Evolutionary conservation across 2,329 filamentous ascomycete genomes (phyloP), one percentile per base, ranked within the genome.

Genomic region (Aspergillus transmontanensis): DNA sequence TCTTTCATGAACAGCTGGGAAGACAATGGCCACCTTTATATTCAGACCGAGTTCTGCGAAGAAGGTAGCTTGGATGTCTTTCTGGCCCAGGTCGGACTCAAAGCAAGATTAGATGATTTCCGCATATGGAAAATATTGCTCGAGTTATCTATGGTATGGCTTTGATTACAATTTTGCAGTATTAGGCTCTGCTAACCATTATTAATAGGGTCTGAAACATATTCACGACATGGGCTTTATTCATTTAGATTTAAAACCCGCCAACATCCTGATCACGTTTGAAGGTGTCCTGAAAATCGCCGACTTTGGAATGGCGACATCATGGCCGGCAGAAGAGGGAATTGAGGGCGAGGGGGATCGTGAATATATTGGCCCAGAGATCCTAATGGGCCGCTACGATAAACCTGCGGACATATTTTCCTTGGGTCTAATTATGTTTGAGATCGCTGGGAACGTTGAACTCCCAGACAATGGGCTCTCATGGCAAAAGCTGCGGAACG

Each of bases 91-190:
- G 88, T 93, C 64, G 95, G 95, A 28, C 85, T 90, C 65, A 93
- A 91, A 75, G 94, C 93, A 54, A 87, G 94, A 70, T 81, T 99
- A 68, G 95, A 99, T 78, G 95, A 98, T 76, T 99, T 99, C 80
- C 88, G 95, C 65, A 97, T 98, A 77, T 99, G 95, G 93, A 99
- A 99, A 82, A 94, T 98, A 62, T 82, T 98, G 71, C 86, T 97
- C 48, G 95, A 99, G 77, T 80, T 97, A 63, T 86, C 89, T 72
- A 82, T 90, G 83, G 93, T 95, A 86, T 80, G 90, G 83, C 53
- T 30, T 23, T 23, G 43, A 41, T 12, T n/a, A 10, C 43, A 39
- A 19, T n/a, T 36, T 30, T 32, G 48, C 3, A 54, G 3, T 12
- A 11, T 6, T 57, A 9, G 16, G 10, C 28, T 34, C 51, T 55